A percentile compares a stretch with the other conserved stretches of the same genome.
Evolutionary conservation across 2,329 filamentous ascomycete species (phyloP).

Genomic region (Aspergillus cejpii): DNA sequence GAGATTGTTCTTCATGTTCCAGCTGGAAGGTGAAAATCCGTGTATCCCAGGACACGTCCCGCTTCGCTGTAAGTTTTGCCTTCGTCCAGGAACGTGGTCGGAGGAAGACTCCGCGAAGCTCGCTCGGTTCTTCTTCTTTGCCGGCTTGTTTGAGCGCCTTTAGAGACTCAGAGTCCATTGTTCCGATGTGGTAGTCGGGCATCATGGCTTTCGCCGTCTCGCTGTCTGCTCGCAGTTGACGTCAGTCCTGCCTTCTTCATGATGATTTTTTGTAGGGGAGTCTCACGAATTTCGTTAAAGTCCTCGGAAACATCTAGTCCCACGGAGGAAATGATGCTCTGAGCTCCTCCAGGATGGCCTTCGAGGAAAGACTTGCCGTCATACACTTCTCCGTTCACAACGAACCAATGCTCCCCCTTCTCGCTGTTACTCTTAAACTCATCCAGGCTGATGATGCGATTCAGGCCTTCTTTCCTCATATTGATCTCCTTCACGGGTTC

Average conservation of each 20-base stretch:
- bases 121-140: conserved; percentile 37
- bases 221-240: conserved; percentile 61
- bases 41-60: conserved; percentile 66
- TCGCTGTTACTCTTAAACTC: conserved; percentile 64
- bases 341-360: conserved; percentile 76
- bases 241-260: conserved; percentile 17
- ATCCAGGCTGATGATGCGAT: conserved; percentile 59
- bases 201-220: conserved; percentile 92
- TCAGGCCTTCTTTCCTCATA: conserved; percentile 66
- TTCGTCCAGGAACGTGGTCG: conserved; percentile 67
- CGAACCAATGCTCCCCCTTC: conserved; percentile 71
- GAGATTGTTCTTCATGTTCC: conserved; percentile 59
- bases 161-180: conserved; percentile 57
- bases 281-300: conserved; percentile 83
- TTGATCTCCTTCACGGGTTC: conserved; percentile 60
- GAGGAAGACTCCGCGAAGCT: conserved; percentile 59
- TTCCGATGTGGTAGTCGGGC: conserved; percentile 75
- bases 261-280: not conserved
- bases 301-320: conserved; percentile 78
- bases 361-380: conserved; percentile 75
- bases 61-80: conserved; percentile 62
- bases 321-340: conserved; percentile 76
- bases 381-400: conserved; percentile 82
- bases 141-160: conserved; percentile 46
- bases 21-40: conserved; percentile 75